Conservation (phyloP, 73 alveolate genomes). For the Paramecium biaurelia region DNA sequence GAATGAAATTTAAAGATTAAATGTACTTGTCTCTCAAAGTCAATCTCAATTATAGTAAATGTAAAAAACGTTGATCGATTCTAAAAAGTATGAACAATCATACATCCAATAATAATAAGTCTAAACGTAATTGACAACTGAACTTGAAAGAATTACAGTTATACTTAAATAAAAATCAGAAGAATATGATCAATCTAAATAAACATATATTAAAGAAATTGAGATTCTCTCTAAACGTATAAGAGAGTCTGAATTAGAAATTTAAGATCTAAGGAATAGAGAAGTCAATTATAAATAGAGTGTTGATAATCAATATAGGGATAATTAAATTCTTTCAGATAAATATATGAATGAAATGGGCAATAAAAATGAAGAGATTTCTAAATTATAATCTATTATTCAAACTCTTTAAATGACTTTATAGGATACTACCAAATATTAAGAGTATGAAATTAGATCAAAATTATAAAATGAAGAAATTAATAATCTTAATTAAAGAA, state of each 20-base stretch:
- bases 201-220: neutral
- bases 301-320: neutral
- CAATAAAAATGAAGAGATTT: slow-evolving; percentile 1
- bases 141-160: slow-evolving; percentile 27
- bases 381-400: neutral
- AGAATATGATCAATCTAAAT: neutral
- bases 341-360: neutral
- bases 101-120: neutral
- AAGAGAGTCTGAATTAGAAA: neutral
- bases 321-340: neutral
- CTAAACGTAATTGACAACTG: neutral
- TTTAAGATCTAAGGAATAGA: neutral
- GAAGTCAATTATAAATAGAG: neutral
- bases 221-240: neutral
- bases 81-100: neutral
- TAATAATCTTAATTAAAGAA: neutral
- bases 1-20: slow-evolving; percentile 28
- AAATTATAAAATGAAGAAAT: slow-evolving; percentile 41
- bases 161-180: slow-evolving; percentile 3
- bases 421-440: slow-evolving; percentile 32
- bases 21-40: slow-evolving; percentile 21
- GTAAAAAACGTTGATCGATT: neutral
- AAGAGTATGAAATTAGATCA: slow-evolving; percentile 42
- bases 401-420: slow-evolving; percentile 6
- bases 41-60: slow-evolving; percentile 24